A percentile compares a stretch with the other conserved stretches of the same genome.
Conservation (phyloP, 2,329 filamentous ascomycete species). For the Microthyrium microscopicum region DNA sequence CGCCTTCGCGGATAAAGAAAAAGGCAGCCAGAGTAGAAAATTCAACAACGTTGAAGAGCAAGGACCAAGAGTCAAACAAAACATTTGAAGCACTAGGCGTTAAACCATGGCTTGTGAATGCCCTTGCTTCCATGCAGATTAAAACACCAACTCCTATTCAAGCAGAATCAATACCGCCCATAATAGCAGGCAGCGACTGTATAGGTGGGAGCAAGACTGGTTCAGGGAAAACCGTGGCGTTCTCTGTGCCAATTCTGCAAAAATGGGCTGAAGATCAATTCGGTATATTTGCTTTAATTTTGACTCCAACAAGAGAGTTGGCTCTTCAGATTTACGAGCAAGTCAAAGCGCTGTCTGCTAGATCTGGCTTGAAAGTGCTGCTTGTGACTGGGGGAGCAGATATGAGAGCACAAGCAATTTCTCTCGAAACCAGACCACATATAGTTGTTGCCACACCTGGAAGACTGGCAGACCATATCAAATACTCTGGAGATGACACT, state of each 20-base stretch:
- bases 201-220: conserved; percentile 90
- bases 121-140: conserved; percentile 64
- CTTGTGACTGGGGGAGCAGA: conserved; percentile 88
- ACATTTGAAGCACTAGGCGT: conserved; percentile 60
- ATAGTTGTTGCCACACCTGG: conserved; percentile 90
- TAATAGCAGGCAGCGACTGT: conserved; percentile 78
- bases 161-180: conserved; percentile 80
- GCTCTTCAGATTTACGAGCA: conserved; percentile 95
- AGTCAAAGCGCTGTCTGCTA: conserved; percentile 78
- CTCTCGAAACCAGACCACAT: conserved; percentile 66
- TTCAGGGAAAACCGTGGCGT: conserved; percentile 94
- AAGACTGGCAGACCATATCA: conserved; percentile 82
- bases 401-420: conserved; percentile 80
- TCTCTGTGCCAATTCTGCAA: conserved; percentile 85
- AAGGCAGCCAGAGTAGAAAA: no score
- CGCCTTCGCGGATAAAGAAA: no score
- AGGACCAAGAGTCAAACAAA: conserved; percentile 30
- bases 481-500: conserved; percentile 80
- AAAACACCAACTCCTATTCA: conserved; percentile 84
- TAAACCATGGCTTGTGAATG: conserved; percentile 74
- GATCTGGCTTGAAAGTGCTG: conserved; percentile 71
- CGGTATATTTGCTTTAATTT: conserved; percentile 74
- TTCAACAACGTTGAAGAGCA: no score
- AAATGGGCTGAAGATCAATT: conserved; percentile 84
- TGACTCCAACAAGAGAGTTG: conserved; percentile 50